phyloP scores from a whole-genome alignment of 768 basidiomycete species.

The Phylloporus arenicola region DNA sequence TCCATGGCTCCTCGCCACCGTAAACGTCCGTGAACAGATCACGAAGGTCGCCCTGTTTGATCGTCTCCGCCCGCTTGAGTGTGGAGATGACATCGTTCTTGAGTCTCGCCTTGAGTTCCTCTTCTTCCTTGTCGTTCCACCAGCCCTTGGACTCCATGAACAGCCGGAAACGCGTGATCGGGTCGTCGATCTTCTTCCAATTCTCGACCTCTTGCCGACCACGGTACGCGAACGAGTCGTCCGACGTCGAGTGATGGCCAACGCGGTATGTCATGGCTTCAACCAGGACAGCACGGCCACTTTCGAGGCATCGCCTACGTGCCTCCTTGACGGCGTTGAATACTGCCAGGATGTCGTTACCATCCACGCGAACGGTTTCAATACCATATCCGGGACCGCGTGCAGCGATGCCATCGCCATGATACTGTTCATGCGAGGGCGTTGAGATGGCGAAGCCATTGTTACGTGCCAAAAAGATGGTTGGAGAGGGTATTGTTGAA shows the following conservation, averaged over 20 bases:
- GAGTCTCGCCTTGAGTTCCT: slow-evolving; percentile 58
- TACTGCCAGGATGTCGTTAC: slow-evolving; percentile 88
- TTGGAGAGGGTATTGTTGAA: slow-evolving; percentile 70
- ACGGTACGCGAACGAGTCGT: slow-evolving; percentile 93
- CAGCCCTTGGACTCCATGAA: slow-evolving; percentile 80
- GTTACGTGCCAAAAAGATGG: slow-evolving; percentile 69
- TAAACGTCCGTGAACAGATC: slow-evolving; percentile 87
- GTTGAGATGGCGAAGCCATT: slow-evolving; percentile 97
- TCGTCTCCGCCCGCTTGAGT: slow-evolving; percentile 70
- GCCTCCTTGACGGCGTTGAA: slow-evolving; percentile 68
- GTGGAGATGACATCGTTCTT: slow-evolving; percentile 72
- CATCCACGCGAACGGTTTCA: slow-evolving; percentile 88
- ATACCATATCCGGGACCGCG: slow-evolving; percentile 89
- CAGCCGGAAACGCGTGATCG: slow-evolving; percentile 75
- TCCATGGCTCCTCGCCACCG: slow-evolving; percentile 79
- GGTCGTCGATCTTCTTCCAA: slow-evolving; percentile 86
- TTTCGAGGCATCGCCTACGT: slow-evolving; percentile 63
- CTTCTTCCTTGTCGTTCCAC: slow-evolving; percentile 79
- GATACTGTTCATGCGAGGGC: slow-evolving; percentile 81
- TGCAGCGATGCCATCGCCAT: slow-evolving; percentile 89
- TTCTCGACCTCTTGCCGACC: slow-evolving; percentile 87
- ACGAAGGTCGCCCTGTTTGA: slow-evolving; percentile 64
- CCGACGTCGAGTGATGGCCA: slow-evolving; percentile 93
- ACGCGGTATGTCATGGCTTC: slow-evolving; percentile 93
- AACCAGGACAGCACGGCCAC: slow-evolving; percentile 75